These are phyloP conservation scores for Mercurialis annua DNA, from an alignment of 345 rosid genomes.

Conservation along the genomic window DNA sequence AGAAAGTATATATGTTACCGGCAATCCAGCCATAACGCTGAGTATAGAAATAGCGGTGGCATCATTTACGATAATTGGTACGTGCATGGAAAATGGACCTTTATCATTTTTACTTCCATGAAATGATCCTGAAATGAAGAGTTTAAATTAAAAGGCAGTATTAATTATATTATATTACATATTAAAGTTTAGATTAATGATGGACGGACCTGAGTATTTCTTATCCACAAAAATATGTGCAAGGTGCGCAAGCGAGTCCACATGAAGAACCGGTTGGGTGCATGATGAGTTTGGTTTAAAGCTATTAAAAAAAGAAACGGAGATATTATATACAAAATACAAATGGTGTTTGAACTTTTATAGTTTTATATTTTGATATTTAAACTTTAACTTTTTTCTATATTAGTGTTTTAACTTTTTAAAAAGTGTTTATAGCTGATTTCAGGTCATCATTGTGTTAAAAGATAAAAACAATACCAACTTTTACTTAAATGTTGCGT, in stretches of 20 bases:
- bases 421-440: too few species aligned
- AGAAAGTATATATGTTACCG: constrained; percentile 16
- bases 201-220: constrained; percentile 16
- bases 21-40: constrained; percentile 32
- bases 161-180: too few species aligned
- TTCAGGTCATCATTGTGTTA: too few species aligned
- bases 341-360: too few species aligned
- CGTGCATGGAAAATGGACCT: constrained; percentile 18
- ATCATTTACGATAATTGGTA: constrained; percentile 9
- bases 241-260: constrained; percentile 24
- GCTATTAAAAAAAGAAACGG: constrained; percentile 26
- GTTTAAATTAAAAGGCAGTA: neutral
- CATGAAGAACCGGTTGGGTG: constrained; percentile 20
- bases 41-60: constrained; percentile 23
- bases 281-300: constrained; percentile 52
- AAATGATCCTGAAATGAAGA: constrained; percentile 15
- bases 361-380: too few species aligned
- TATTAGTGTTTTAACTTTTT: too few species aligned
- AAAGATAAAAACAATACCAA: too few species aligned
- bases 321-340: neutral
- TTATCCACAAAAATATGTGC: constrained; percentile 25
- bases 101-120: constrained; percentile 18
- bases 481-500: too few species aligned
- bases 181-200: neutral
- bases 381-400: too few species aligned